A percentile compares a stretch with the other conserved stretches of the same genome.
These are phyloP conservation scores for Cytospora chrysosperma DNA, from an alignment of 2,329 filamentous ascomycete genomes.

Conservation along the genomic window DNA sequence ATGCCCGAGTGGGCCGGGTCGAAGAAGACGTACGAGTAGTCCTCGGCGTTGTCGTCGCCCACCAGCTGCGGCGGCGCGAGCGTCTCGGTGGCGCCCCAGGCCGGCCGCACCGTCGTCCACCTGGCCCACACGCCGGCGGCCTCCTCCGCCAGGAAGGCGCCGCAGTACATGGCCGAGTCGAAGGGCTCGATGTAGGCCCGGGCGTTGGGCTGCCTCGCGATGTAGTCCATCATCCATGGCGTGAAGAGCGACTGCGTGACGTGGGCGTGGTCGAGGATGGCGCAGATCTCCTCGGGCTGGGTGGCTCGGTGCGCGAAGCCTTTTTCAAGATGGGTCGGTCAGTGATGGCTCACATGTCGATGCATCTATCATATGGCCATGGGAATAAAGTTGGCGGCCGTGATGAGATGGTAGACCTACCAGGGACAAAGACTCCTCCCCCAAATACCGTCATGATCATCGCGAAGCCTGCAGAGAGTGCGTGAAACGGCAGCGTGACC, in stretches of 20 bases:
- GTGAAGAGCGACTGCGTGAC: conserved; percentile 22
- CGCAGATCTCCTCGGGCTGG: conserved; percentile 21
- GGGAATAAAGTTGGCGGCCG: background rate
- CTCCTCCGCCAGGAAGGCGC: background rate
- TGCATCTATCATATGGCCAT: background rate
- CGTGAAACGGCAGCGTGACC: conserved; percentile 25
- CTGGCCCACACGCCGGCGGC: background rate
- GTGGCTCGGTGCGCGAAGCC: conserved; percentile 25
- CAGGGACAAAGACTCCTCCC: conserved; percentile 24
- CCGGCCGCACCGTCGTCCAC: background rate
- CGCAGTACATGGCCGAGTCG: conserved; percentile 7
- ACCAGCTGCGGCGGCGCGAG: conserved; percentile 20
- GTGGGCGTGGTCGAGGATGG: conserved; percentile 22
- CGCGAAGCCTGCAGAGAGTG: conserved; percentile 14
- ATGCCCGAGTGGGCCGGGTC: conserved; percentile 24
- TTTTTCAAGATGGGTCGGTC: background rate
- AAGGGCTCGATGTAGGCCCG: background rate
- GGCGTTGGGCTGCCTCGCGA: conserved; percentile 24
- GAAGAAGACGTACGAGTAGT: conserved; percentile 25
- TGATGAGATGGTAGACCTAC: background rate
- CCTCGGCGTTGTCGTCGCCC: conserved; percentile 13
- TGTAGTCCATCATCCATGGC: conserved; percentile 27
- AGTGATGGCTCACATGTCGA: no score
- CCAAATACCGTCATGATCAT: conserved; percentile 22
- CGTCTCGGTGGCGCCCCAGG: conserved; percentile 25